These are phyloP conservation scores for Serendipita sp. DNA, from an alignment of 768 basidiomycete genomes.

Conservation along the genomic window DNA sequence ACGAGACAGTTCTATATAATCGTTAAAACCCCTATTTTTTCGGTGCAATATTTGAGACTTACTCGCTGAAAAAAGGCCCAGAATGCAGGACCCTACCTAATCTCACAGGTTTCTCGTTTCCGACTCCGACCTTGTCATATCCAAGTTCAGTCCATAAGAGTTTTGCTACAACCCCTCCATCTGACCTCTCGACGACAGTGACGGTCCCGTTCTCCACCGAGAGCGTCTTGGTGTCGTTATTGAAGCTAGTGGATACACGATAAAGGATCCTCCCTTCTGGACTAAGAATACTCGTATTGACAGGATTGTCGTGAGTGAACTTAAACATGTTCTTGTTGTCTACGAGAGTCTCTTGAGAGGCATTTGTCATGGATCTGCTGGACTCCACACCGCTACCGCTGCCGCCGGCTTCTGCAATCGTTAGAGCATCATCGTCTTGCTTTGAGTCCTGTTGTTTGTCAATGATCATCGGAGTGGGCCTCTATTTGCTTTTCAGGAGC, in stretches of 20 bases:
- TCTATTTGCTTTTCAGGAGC: too few relatives aligned
- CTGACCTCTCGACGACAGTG: slow-evolving; percentile 21
- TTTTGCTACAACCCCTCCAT: slow-evolving; percentile 22
- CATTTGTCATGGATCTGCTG: neutral
- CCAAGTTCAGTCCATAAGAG: slow-evolving; percentile 26
- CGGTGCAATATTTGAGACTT: slow-evolving; percentile 9
- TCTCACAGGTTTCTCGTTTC: slow-evolving; percentile 9
- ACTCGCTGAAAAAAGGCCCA: slow-evolving; percentile 22
- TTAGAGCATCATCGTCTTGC: neutral
- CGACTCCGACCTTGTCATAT: slow-evolving; percentile 25
- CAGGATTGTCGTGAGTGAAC: slow-evolving; percentile 27
- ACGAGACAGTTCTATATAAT: slow-evolving; percentile 21
- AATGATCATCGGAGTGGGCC: too few relatives aligned
- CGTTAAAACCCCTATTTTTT: neutral
- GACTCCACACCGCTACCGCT: neutral
- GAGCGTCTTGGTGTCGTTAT: slow-evolving; percentile 4
- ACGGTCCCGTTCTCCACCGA: slow-evolving; percentile 13
- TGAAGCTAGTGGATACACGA: slow-evolving; percentile 22
- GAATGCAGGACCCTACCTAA: neutral
- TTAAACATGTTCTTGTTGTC: slow-evolving; percentile 12
- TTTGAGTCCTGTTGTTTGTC: neutral
- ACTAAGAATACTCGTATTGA: slow-evolving; percentile 24
- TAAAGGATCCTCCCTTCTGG: slow-evolving; percentile 21
- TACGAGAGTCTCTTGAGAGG: neutral
- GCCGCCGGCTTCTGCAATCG: neutral